Evolutionary conservation across 345 rosid genomes (phyloP).

Genomic region (Populus tremula): DNA sequence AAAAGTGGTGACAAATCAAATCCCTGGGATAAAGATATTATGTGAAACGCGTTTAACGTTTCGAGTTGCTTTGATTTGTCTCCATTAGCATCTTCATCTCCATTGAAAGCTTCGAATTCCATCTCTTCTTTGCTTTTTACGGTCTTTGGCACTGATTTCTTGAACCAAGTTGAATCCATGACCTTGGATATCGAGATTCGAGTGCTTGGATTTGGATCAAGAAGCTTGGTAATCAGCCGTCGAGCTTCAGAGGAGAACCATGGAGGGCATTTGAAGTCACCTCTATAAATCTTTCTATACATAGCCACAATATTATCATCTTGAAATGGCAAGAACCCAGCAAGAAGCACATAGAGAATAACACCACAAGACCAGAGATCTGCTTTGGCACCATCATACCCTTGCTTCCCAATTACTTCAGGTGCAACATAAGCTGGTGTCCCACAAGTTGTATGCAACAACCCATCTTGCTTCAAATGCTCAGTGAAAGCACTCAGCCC

Average conservation of each 20-base stretch:
- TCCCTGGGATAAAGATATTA: conserved; percentile 80
- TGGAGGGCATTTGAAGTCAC: conserved; percentile 88
- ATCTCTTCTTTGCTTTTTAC: conserved; percentile 22
- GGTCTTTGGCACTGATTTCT: conserved; percentile 40
- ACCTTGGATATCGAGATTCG: conserved; percentile 54
- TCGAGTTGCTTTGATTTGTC: conserved; percentile 48
- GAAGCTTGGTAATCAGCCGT: conserved; percentile 65
- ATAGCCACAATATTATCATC: conserved; percentile 74
- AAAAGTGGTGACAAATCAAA: conserved; percentile 82
- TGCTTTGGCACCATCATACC: conserved; percentile 88
- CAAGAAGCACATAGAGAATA: conserved; percentile 75
- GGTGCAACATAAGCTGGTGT: conserved; percentile 95
- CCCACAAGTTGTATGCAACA: conserved; percentile 83
- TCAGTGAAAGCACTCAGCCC: conserved; percentile 82
- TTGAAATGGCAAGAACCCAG: conserved; percentile 85
- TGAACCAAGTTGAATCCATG: conserved; percentile 79
- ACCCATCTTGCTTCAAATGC: conserved; percentile 72
- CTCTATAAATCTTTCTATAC: conserved; percentile 80
- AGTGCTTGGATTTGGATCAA: conserved; percentile 75
- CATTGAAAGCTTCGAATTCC: conserved; percentile 33
- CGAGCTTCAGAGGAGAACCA: conserved; percentile 85
- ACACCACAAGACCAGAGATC: conserved; percentile 98
- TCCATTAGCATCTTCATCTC: conserved; percentile 12
- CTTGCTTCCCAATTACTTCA: conserved; percentile 77
- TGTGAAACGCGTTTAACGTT: conserved; percentile 81